Evolutionary conservation across 768 basidiomycete genomes (phyloP).

Genomic region (Dictyophora rubrovolvata): DNA sequence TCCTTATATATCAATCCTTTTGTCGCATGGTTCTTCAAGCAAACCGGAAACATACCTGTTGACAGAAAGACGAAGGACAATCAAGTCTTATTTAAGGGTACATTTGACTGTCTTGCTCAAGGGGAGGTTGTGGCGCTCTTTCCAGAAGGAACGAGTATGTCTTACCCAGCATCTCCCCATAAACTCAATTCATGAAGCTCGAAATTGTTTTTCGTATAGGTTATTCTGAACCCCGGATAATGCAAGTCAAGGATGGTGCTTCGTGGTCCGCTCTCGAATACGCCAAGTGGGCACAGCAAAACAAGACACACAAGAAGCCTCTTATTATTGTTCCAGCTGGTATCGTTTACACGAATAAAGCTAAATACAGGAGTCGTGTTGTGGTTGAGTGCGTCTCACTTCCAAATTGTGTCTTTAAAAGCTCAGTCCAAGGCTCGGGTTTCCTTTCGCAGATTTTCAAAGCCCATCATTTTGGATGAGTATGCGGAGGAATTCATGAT

Average conservation of each 20-base stretch:
- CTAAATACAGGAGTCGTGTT: slow-evolving; percentile 86
- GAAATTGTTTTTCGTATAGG: not conserved
- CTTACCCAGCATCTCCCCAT: not conserved
- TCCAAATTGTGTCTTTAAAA: too few relatives aligned
- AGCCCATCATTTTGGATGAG: slow-evolving; percentile 63
- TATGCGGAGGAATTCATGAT: slow-evolving; percentile 75
- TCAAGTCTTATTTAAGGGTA: slow-evolving; percentile 77
- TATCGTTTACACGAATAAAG: slow-evolving; percentile 93
- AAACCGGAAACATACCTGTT: slow-evolving; percentile 96
- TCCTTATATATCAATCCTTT: slow-evolving; percentile 70
- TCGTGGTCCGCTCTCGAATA: slow-evolving; percentile 95
- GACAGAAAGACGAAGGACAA: slow-evolving; percentile 92
- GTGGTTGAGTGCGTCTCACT: slow-evolving; percentile 29
- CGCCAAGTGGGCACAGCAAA: slow-evolving; percentile 60
- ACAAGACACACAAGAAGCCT: slow-evolving; percentile 36
- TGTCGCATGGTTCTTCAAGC: slow-evolving; percentile 61
- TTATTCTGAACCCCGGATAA: slow-evolving; percentile 84
- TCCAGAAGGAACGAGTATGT: slow-evolving; percentile 71
- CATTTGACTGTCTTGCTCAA: slow-evolving; percentile 73
- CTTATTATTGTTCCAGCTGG: slow-evolving; percentile 71
- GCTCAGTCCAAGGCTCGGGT: too few relatives aligned
- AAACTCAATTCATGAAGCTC: not conserved
- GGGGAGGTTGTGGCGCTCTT: slow-evolving; percentile 87
- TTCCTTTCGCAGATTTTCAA: slow-evolving; percentile 56
- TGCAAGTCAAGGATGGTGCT: slow-evolving; percentile 74